Percentiles rank a stretch among this genome's conserved stretches.
Conservation (phyloP, 192 early-diverging fungal genomes). For the Backusella morwellensis region DNA sequence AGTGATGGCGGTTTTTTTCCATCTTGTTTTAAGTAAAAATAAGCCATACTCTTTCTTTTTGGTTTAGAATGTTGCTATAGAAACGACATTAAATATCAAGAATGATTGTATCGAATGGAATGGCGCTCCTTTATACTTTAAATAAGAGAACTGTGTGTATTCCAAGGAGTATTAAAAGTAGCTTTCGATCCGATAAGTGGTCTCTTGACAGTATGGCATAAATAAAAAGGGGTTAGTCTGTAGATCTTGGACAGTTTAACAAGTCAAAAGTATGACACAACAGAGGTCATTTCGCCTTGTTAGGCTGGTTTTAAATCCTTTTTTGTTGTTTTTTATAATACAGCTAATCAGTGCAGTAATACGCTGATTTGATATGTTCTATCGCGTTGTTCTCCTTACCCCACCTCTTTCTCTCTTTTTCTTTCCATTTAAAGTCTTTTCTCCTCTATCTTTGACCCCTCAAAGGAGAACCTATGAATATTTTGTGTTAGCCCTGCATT, state of each 20-base stretch:
- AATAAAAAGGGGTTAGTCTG: conserved; percentile 4
- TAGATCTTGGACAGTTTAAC: conserved; percentile 7
- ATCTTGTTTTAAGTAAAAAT: not conserved
- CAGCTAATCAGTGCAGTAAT: not conserved
- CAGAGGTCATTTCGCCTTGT: conserved; percentile 7
- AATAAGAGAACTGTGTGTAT: not conserved
- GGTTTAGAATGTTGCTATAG: conserved; percentile 1
- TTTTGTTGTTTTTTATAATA: conserved; percentile 6
- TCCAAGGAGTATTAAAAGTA: conserved; percentile 9
- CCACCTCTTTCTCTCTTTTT: conserved; percentile 4
- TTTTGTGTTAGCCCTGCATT: conserved; percentile 11
- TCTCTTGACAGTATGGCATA: conserved; percentile 16
- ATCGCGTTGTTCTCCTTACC: not conserved
- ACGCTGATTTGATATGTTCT: conserved; percentile 1
- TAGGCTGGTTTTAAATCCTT: conserved; percentile 4
- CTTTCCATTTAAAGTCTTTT: conserved; percentile 1
- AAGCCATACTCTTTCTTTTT: not conserved
- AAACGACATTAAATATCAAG: conserved; percentile 1
- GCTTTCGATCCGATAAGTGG: conserved; percentile 8
- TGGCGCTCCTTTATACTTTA: not conserved
- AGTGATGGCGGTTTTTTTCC: conserved; percentile 5
- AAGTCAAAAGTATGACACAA: conserved; percentile 9
- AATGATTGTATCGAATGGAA: conserved; percentile 3
- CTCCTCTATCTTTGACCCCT: conserved; percentile 3
- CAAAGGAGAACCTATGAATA: not conserved